Evolutionary conservation across 345 rosid genomes (phyloP), one percentile per base, ranked within the genome.

Genomic region (Hypericum perforatum): DNA sequence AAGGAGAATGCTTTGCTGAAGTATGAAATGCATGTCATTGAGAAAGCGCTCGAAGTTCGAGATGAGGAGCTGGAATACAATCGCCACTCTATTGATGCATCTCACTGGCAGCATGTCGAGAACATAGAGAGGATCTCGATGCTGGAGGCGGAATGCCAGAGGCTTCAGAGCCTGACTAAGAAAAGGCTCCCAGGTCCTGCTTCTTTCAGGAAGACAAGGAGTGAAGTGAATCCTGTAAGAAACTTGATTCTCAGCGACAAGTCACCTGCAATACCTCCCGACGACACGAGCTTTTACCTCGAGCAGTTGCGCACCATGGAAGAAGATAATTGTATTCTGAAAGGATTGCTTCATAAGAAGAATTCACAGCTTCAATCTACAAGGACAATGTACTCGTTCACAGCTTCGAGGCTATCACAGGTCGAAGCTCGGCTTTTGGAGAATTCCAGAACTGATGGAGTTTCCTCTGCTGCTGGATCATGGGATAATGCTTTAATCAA

Each of bases 1-100:
- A 92, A 92, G 66, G 98, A 92, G 68, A 92, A 85, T 49, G 74
- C 91, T 8, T 88, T 85, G 64, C 67, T 92, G 41, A 88, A 84
- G 58, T 88, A 85, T 36, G 95, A 92, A 78, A 85, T 76, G 67
- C 77, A 66, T 41, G 64, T 83, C 74, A 79, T 92, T n/a, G 82
- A 88, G 83, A 83, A 85, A 67, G 98, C 87, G 73, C 75, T 87
- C 6, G 76, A 75, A 49, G 75, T 83, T 15, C 75, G 82, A 54
- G 81, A 69, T 13, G 95, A 92, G 72, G 95, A 85, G 73, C 61
- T 86, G 67, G 95, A 83, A 64, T 79, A 80, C 63, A 79, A 59
- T 56, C 84, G 81, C 6, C 78, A 49, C 45, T 75, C 88, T 39
- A 76, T 81, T 40, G 91, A 81, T 45, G 68, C 73, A 61, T 67